Evolutionary conservation across 345 rosid genomes (phyloP).

Genomic region (Aquilaria sinensis): DNA sequence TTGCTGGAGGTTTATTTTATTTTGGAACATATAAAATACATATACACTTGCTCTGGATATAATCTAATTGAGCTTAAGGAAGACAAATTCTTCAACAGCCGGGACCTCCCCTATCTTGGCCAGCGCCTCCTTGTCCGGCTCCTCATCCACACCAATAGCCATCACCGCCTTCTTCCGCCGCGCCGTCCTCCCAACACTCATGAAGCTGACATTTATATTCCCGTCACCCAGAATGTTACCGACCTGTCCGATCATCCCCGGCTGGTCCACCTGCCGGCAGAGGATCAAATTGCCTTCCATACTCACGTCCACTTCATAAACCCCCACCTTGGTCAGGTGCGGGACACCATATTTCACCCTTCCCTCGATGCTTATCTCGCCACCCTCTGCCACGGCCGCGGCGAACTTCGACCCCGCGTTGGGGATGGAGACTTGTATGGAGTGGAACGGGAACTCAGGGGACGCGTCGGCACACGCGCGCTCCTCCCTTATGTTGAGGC

Average conservation of each 20-base stretch:
- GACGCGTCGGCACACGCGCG: constrained; percentile 41
- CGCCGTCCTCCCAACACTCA: constrained; percentile 76
- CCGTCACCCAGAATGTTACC: constrained; percentile 68
- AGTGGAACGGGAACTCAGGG: constrained; percentile 54
- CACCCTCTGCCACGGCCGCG: constrained; percentile 50
- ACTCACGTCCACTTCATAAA: constrained; percentile 67
- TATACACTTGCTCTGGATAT: no score
- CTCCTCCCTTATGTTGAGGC: constrained; percentile 69
- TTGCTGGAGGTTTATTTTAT: no score
- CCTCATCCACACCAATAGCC: constrained; percentile 92
- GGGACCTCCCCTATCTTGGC: constrained; percentile 47
- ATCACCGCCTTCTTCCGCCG: constrained; percentile 60
- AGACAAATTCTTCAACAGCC: constrained; percentile 74
- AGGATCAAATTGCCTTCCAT: constrained; percentile 72
- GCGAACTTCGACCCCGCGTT: constrained; percentile 64
- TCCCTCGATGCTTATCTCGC: constrained; percentile 68
- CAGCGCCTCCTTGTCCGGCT: constrained; percentile 51
- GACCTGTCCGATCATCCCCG: constrained; percentile 79
- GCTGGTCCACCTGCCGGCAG: constrained; percentile 79
- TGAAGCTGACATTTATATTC: constrained; percentile 74
- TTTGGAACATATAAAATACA: no score
- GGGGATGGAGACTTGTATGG: constrained; percentile 51
- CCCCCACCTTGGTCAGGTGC: constrained; percentile 53
- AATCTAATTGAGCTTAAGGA: constrained; percentile 34
- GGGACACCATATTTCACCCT: constrained; percentile 65